Percentiles rank a stretch among this genome's conserved stretches.
These are phyloP conservation scores for Fusarium liriodendri DNA, from an alignment of 2,329 filamentous ascomycete species.

Conservation along the genomic window DNA sequence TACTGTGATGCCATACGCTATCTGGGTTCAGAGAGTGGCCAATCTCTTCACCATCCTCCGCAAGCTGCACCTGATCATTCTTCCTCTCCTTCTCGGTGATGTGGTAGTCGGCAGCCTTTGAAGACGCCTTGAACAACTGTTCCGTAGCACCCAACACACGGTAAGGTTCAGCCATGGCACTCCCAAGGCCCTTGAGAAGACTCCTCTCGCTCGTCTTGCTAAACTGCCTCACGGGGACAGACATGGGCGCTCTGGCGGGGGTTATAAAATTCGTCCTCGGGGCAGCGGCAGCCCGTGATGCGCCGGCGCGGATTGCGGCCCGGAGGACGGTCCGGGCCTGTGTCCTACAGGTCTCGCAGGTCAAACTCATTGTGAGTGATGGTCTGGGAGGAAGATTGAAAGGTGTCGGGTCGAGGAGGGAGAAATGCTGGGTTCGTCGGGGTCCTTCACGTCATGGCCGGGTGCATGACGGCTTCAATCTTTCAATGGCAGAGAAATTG, in stretches of 20 bases:
- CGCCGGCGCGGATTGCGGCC: slow-evolving; percentile 45
- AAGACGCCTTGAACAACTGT: slow-evolving; percentile 80
- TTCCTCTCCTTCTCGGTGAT: slow-evolving; percentile 76
- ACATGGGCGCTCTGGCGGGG: slow-evolving; percentile 13
- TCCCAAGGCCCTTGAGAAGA: slow-evolving; percentile 50
- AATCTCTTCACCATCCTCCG: slow-evolving; percentile 83
- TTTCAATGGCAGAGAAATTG: slow-evolving; percentile 37
- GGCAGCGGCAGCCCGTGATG: slow-evolving; percentile 38
- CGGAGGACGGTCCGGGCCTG: slow-evolving; percentile 56
- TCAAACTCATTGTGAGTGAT: slow-evolving; percentile 47
- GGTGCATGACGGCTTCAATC: slow-evolving; percentile 44
- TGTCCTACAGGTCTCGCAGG: slow-evolving; percentile 61
- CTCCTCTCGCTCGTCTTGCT: slow-evolving; percentile 48
- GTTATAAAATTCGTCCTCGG: slow-evolving; percentile 34
- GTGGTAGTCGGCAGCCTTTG: slow-evolving; percentile 78
- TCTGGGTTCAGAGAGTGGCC: slow-evolving; percentile 58
- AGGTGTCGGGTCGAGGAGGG: slow-evolving; percentile 13
- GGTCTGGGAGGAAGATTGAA: background rate
- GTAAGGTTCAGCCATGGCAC: slow-evolving; percentile 64
- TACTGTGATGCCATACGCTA: slow-evolving; percentile 80
- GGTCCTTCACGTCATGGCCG: slow-evolving; percentile 47
- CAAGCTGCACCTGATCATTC: slow-evolving; percentile 74
- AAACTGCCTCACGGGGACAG: slow-evolving; percentile 48
- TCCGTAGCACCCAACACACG: slow-evolving; percentile 84
- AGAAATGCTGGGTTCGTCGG: slow-evolving; percentile 7